Evolutionary conservation across 2,329 filamentous ascomycete species (phyloP).

Genomic region (Phyllosticta citrichinensis): DNA sequence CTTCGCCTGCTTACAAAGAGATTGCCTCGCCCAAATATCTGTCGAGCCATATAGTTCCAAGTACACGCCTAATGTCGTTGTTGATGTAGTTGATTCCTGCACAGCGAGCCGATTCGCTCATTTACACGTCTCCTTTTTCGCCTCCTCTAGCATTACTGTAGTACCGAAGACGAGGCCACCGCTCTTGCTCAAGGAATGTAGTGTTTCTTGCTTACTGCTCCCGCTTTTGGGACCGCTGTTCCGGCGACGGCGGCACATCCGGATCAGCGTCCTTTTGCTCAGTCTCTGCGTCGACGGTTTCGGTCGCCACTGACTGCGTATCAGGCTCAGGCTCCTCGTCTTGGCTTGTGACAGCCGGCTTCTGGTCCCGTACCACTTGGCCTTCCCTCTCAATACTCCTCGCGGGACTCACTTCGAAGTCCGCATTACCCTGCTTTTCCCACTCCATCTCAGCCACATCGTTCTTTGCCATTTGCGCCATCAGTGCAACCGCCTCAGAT

Average conservation of each 20-base stretch:
- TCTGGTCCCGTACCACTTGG: background rate
- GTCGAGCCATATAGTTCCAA: too few species aligned
- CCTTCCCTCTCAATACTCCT: background rate
- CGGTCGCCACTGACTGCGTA: background rate
- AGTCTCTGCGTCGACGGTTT: background rate
- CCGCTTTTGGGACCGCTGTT: background rate
- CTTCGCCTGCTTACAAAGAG: too few species aligned
- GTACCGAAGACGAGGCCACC: background rate
- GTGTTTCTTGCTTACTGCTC: background rate
- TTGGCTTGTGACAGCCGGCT: background rate
- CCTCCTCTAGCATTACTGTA: background rate
- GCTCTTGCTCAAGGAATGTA: background rate
- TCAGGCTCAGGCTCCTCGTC: background rate
- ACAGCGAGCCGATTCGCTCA: too few species aligned
- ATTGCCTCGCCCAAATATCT: too few species aligned
- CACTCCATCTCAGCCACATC: background rate
- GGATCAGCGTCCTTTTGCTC: background rate
- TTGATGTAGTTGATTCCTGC: too few species aligned
- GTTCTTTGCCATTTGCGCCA: background rate
- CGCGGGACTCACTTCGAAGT: background rate
- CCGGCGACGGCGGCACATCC: background rate
- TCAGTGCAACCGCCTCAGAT: background rate
- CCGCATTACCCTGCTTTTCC: background rate
- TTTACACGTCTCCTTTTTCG: background rate
- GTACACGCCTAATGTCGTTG: too few species aligned